A percentile compares a stretch with the other conserved stretches of the same genome.
phyloP scores from a whole-genome alignment of 164 flowering plant genomes.

The Euptelea pleiosperma region DNA sequence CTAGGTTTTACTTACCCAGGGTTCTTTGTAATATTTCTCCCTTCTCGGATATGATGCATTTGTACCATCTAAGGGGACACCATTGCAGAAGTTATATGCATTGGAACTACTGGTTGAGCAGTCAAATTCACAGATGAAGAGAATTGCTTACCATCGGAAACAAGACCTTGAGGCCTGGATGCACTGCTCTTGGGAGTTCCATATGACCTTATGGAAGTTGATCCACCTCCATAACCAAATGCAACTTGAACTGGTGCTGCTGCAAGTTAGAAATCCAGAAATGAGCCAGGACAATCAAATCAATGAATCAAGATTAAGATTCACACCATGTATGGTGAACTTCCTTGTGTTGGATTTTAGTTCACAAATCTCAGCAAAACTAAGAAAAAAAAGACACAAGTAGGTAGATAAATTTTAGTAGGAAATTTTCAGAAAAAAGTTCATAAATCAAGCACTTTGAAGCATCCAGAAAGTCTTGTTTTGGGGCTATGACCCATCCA shows the following conservation, averaged over 20 bases:
- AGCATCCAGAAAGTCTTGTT: too few species aligned
- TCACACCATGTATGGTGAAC: background rate
- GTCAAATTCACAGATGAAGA: constrained; percentile 10
- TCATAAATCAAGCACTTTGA: too few species aligned
- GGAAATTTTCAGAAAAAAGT: too few species aligned
- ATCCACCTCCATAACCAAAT: constrained; percentile 41
- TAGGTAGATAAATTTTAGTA: too few species aligned
- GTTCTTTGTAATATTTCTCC: constrained; percentile 36
- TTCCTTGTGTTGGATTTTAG: too few species aligned
- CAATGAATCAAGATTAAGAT: background rate
- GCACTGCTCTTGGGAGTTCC: constrained; percentile 18
- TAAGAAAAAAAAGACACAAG: background rate
- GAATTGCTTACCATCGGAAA: constrained; percentile 6
- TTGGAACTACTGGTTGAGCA: constrained; percentile 10
- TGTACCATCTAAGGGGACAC: constrained; percentile 12
- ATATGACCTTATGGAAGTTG: constrained; percentile 30
- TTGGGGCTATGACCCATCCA: too few species aligned
- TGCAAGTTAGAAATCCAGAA: constrained; percentile 9
- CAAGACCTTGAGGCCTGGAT: constrained; percentile 11
- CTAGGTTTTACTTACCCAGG: constrained; percentile 27
- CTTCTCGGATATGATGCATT: constrained; percentile 11
- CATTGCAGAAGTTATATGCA: background rate
- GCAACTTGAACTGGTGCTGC: constrained; percentile 53
- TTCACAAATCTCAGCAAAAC: background rate
- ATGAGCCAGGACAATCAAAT: background rate